Percentiles rank a stretch among this genome's conserved stretches.
Evolutionary conservation across 2,329 filamentous ascomycete genomes (phyloP).

Genomic region (Arthrobotrys sphaeroides): DNA sequence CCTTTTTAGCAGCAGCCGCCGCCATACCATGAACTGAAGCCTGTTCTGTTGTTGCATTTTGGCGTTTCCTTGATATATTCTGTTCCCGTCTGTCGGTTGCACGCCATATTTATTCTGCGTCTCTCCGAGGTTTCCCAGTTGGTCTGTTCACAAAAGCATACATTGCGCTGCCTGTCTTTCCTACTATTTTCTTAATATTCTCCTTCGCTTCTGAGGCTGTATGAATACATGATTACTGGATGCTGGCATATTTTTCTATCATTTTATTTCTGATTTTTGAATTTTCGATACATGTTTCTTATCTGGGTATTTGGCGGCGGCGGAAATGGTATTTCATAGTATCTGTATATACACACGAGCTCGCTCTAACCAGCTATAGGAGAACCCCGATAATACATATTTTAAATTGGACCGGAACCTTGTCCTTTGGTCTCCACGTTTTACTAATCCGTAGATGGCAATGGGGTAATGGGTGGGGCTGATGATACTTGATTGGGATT

Average conservation of each 20-base stretch:
- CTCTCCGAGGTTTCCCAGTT: neutral
- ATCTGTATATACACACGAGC: slow-evolving; percentile 12
- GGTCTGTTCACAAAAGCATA: slow-evolving; percentile 19
- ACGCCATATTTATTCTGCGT: neutral
- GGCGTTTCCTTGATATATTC: slow-evolving; percentile 23
- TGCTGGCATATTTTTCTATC: slow-evolving; percentile 29
- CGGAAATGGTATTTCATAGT: too few relatives aligned
- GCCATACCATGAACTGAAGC: neutral
- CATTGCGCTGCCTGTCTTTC: slow-evolving; percentile 1
- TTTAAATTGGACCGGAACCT: slow-evolving; percentile 13
- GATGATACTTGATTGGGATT: slow-evolving; percentile 41
- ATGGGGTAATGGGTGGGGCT: slow-evolving; percentile 13
- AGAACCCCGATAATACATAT: slow-evolving; percentile 12
- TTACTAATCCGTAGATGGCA: slow-evolving; percentile 23
- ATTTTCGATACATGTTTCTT: slow-evolving; percentile 7
- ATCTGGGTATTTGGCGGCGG: neutral
- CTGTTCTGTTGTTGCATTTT: slow-evolving; percentile 20
- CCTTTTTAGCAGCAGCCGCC: neutral
- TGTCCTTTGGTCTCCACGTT: slow-evolving; percentile 12
- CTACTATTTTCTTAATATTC: neutral
- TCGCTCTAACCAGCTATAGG: neutral
- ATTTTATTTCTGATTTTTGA: neutral
- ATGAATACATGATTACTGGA: slow-evolving; percentile 46
- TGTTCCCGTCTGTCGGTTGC: neutral
- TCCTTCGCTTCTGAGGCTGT: slow-evolving; percentile 38